These are phyloP conservation scores for Pseudoscleropodium purum DNA, from an alignment of 225 moss, liverwort and hornwort species.

Conservation along the genomic window DNA sequence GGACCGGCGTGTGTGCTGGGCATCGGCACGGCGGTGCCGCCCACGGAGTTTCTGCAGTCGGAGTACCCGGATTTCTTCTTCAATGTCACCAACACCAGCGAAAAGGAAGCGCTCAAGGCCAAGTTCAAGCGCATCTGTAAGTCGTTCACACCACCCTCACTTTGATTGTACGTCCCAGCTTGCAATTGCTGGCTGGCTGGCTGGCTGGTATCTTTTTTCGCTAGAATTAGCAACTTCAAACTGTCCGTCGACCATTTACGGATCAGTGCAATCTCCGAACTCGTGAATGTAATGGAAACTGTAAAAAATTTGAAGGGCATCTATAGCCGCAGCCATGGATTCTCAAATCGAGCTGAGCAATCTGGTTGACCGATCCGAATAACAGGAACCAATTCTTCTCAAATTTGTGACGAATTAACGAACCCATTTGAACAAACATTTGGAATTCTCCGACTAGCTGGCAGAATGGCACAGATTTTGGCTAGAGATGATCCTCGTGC, in stretches of 20 bases:
- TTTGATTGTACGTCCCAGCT: background rate
- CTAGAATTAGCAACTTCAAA: background rate
- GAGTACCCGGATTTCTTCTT: conserved; percentile 58
- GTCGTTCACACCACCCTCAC: background rate
- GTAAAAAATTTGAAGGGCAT: background rate
- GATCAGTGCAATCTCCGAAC: background rate
- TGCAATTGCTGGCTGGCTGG: background rate
- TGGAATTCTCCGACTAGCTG: background rate
- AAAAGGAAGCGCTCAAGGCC: conserved; percentile 36
- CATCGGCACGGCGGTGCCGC: conserved; percentile 53
- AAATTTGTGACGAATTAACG: background rate
- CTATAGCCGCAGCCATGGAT: background rate
- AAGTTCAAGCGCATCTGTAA: conserved; percentile 65
- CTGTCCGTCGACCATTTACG: background rate
- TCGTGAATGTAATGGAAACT: background rate
- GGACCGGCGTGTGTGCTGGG: conserved; percentile 45
- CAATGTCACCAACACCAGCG: conserved; percentile 38
- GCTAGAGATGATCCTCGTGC: no score
- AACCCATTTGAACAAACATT: background rate
- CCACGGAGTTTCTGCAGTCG: conserved; percentile 26
- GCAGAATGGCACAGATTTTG: background rate
- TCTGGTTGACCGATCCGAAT: background rate
- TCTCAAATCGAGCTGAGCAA: background rate
- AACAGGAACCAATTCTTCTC: background rate
- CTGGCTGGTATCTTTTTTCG: background rate